A percentile compares a stretch with the other conserved stretches of the same genome.
These are phyloP conservation scores for Anastatica hierochuntica DNA, from an alignment of 345 rosid species.

Conservation along the genomic window DNA sequence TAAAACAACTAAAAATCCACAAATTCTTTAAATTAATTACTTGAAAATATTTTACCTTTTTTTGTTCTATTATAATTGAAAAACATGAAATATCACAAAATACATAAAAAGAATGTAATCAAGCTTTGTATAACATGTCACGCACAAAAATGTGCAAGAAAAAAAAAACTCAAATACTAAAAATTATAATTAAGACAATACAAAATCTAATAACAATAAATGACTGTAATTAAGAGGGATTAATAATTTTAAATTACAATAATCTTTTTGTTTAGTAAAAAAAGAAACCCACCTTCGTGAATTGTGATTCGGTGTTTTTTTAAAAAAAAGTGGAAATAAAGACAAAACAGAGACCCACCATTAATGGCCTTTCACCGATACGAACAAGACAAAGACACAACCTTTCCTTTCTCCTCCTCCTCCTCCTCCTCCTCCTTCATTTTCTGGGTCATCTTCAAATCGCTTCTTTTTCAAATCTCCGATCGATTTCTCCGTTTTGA, in stretches of 20 bases:
- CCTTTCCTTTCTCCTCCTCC: conserved; percentile 13
- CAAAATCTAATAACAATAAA: conserved; percentile 7
- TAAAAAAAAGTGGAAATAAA: conserved; percentile 16
- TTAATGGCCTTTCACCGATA: conserved; percentile 31
- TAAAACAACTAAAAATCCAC: too few species aligned
- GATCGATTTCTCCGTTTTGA: not conserved
- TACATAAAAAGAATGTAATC: too few species aligned
- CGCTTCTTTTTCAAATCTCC: too few species aligned
- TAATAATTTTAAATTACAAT: too few species aligned
- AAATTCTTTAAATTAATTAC: too few species aligned
- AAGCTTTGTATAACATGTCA: too few species aligned
- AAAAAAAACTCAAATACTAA: not conserved
- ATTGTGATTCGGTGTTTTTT: conserved; percentile 29
- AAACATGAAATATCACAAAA: too few species aligned
- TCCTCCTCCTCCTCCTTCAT: conserved; percentile 1
- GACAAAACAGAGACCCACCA: conserved; percentile 34
- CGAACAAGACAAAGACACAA: conserved; percentile 27
- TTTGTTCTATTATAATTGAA: too few species aligned
- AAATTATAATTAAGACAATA: conserved; percentile 9
- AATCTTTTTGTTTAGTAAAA: not conserved
- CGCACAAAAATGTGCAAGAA: too few species aligned
- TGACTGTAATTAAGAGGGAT: conserved; percentile 1
- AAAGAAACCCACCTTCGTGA: conserved; percentile 17
- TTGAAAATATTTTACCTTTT: too few species aligned
- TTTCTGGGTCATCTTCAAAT: not conserved